Percentiles rank a stretch among this genome's conserved stretches.
These are phyloP conservation scores for Trifolium pratense DNA, from an alignment of 306 rosid species.

Conservation along the genomic window DNA sequence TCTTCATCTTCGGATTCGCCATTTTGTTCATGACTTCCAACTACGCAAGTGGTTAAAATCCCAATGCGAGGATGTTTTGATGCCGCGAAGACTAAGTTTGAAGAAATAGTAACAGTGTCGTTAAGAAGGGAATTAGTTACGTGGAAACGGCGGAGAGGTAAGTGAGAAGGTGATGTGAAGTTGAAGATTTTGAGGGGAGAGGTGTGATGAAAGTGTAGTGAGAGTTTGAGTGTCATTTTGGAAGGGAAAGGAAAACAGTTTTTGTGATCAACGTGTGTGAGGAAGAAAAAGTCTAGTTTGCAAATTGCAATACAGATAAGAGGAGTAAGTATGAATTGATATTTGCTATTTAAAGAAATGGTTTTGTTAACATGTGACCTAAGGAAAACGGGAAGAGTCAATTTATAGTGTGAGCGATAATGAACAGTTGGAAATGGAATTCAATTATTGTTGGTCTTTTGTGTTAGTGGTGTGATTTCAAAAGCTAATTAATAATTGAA, in stretches of 20 bases:
- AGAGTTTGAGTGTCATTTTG: constrained; percentile 48
- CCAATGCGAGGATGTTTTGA: constrained; percentile 5
- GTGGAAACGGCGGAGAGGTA: constrained; percentile 5
- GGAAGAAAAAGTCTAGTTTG: background rate
- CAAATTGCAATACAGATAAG: background rate
- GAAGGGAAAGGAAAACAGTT: background rate
- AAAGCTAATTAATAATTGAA: background rate
- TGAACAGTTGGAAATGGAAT: background rate
- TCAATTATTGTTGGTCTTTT: background rate
- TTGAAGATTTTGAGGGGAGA: constrained; percentile 42
- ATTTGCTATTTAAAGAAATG: background rate
- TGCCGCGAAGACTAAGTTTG: constrained; percentile 29
- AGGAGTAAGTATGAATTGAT: constrained; percentile 1
- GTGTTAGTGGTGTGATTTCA: background rate
- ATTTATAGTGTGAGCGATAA: background rate
- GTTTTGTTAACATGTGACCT: too few relatives aligned
- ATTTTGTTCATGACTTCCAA: constrained; percentile 23
- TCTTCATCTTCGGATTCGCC: constrained; percentile 26
- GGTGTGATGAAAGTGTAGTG: constrained; percentile 20
- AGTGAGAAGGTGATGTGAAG: constrained; percentile 30
- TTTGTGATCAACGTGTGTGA: background rate
- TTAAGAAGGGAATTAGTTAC: constrained; percentile 24
- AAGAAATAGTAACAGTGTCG: constrained; percentile 1
- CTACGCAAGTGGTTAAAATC: constrained; percentile 36
- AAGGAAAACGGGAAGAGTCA: background rate